Base-by-base conservation (phyloP, 1,284 basidiomycete species). In the Ganoderma meredithae region DNA sequence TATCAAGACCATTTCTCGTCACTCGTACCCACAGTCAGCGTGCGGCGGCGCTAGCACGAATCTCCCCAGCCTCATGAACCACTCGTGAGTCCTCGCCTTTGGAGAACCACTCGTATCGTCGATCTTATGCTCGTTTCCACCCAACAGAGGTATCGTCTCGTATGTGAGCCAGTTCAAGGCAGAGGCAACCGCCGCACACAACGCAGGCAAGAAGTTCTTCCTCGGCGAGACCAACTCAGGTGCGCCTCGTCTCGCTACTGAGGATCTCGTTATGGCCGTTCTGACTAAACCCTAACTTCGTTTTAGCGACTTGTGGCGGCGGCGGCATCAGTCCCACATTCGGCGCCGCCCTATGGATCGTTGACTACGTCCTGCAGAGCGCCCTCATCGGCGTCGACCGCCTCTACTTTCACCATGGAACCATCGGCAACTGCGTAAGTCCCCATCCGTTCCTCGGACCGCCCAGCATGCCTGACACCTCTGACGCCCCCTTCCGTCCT, bases 161-260 rank as follows among this genome's bases (percentile, higher is more conserved):
- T 84, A 82, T 63, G 80, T 80, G 0, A 74, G 70, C 9, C 75
- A 78, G 36, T 84, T 80, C 72, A 73, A 76, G 62, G 69, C 79
- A 0, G 83, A 84, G 64, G 83, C 82, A 3, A 66, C 77, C 31
- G 77, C 79, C 19, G 81, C 80, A 1, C 79, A 79, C 71, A 76
- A 73, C 7, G 77, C 76, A 3, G 79, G 80, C 1, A 82, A 82
- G 74, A 75, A 73, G 52, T 81, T 81, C 69, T 82, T 83, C 74
- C 74, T 85, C 10, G 82, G 81, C 3, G 83, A 85, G 72, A 85
- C 83, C 1, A 85, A 84, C 71, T 84, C 83, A 13, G 82, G 81
- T 81, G 65, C 52, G 52, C 7, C 52, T 31, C 8, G 17, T 15
- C 3, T 27, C 27, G 17, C 52, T 3, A 13, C 31, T 31, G 27